A percentile compares a stretch with the other conserved stretches of the same genome.
Evolutionary conservation across 306 rosid species (phyloP).

Genomic region (Rosa rugosa): DNA sequence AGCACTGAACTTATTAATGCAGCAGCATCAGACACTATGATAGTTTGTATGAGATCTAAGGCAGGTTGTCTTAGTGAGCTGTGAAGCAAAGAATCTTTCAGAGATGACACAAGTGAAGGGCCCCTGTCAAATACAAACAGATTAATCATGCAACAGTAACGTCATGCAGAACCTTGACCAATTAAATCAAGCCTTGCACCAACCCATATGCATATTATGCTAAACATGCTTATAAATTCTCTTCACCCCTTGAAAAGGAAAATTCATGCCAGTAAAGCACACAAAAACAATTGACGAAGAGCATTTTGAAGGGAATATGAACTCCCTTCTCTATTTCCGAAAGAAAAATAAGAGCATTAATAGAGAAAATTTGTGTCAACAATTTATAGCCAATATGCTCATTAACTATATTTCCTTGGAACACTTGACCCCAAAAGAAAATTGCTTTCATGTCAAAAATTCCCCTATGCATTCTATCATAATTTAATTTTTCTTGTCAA

Average conservation of each 20-base stretch:
- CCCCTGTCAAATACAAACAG: conserved; percentile 68
- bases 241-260: not conserved
- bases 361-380: not conserved
- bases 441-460: not conserved
- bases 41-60: conserved; percentile 82
- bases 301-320: not conserved
- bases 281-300: not conserved
- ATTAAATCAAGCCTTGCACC: conserved; percentile 10
- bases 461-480: not conserved
- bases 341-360: not conserved
- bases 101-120: conserved; percentile 83
- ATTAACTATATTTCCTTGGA: conserved; percentile 4
- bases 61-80: conserved; percentile 94
- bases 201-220: conserved; percentile 1
- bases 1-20: conserved; percentile 60
- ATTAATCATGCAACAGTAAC: conserved; percentile 27
- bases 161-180: conserved; percentile 22
- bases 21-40: conserved; percentile 86
- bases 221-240: not conserved
- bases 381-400: not conserved
- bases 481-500: not conserved
- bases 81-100: conserved; percentile 92
- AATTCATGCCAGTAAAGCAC: not conserved
- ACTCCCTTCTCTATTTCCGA: not conserved
- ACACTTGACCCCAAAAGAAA: not conserved